Evolutionary conservation across 2,329 filamentous ascomycete genomes (phyloP).

Genomic region (Hypocrella siamensis): DNA sequence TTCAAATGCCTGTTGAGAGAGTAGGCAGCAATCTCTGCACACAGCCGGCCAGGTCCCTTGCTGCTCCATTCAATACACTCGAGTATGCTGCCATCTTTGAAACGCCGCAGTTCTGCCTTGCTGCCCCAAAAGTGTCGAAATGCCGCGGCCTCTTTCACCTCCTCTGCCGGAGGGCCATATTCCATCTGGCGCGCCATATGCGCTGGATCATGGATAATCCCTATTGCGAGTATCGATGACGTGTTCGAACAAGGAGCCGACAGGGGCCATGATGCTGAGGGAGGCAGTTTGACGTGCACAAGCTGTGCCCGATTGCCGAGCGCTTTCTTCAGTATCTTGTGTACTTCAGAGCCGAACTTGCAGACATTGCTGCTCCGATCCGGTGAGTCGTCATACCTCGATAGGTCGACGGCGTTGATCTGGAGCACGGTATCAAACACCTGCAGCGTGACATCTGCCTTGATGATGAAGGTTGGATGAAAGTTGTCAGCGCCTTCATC

Average conservation of each 20-base stretch:
- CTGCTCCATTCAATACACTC: conserved; percentile 82
- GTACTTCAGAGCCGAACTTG: conserved; percentile 39
- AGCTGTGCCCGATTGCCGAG: conserved; percentile 59
- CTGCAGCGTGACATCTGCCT: conserved; percentile 35
- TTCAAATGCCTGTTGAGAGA: conserved; percentile 56
- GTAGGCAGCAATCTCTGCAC: conserved; percentile 66
- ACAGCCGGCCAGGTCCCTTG: conserved; percentile 45
- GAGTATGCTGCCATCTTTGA: conserved; percentile 86
- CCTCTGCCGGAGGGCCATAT: conserved; percentile 72
- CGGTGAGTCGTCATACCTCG: conserved; percentile 11
- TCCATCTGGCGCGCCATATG: conserved; percentile 68
- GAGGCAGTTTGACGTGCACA: conserved; percentile 38
- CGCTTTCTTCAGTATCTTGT: conserved; percentile 51
- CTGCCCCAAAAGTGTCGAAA: conserved; percentile 94
- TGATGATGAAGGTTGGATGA: conserved; percentile 64
- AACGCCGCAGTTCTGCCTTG: conserved; percentile 80
- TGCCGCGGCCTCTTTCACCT: conserved; percentile 63
- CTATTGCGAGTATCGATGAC: conserved; percentile 36
- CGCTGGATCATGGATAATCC: conserved; percentile 55
- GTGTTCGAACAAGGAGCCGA: conserved; percentile 7
- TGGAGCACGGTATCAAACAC: conserved; percentile 34
- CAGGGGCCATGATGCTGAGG: conserved; percentile 16
- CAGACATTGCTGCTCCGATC: conserved; percentile 27
- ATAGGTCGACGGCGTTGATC: conserved; percentile 15
- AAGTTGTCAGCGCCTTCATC: conserved; percentile 67